Evolutionary conservation across 192 early-diverging fungal species (phyloP), one percentile per base, ranked within the genome.

Genomic region (Entomortierella beljakovae): DNA sequence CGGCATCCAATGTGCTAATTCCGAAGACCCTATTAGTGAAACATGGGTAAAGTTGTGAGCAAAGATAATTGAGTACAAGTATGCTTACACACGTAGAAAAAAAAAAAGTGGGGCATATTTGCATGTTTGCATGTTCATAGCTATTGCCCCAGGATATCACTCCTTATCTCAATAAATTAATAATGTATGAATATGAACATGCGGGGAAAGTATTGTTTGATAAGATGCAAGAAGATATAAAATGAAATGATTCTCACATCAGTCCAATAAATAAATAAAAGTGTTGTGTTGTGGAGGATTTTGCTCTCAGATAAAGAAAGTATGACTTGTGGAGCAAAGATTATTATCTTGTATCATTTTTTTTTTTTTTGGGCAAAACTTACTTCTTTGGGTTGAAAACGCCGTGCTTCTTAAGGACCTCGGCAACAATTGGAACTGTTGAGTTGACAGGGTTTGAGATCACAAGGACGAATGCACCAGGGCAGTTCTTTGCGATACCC

Each of bases 391-490:
- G 91, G 83, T 98, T 90, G 83, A 94, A 98, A 50, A 92, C 92
- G 57, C 88, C 88, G 59, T 88, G 85, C 85, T 94, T 90, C 89
- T 96, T 96, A 72, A 95, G 90, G 35, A 94, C 91, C 87, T 98
- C 94, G 52, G 94, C 91, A 82, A 94, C 89, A 73, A 98, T 98
- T 52, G 96, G 95, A n/a, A 98, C 95, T 50, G 96, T 98, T 29
- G 95, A 96, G 92, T 98, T 98, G 74, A 98, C 96, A 18, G 96
- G 96, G 90, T 98, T 98, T 56, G 96, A 90, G 80, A 98, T 98
- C 65, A 98, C 85, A 48, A 93, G 88, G 67, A 94, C 68, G 81
- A 94, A 87, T 34, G 96, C 97, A 51, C 89, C 86, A 57, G 97
- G 95, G 46, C 75, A 89, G 62, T 84, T 86, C 70, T 83, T 87